phyloP scores from a whole-genome alignment of 371 early-diverging fungal species.

The Mortierella sp. region DNA sequence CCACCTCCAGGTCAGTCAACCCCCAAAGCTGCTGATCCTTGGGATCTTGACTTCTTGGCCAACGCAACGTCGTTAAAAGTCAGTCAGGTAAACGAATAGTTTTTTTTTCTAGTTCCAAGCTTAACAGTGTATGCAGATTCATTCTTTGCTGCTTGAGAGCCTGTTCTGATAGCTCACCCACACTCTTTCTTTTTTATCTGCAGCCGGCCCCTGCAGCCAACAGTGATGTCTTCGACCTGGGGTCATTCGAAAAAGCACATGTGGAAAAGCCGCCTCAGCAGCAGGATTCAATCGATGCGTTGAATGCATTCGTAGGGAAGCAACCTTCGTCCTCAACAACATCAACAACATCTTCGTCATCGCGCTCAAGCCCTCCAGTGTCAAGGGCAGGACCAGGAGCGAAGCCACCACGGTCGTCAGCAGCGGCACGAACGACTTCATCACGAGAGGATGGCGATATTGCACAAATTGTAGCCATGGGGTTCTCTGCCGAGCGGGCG shows the following conservation, averaged over 20 bases:
- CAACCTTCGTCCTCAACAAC: conserved; percentile 20
- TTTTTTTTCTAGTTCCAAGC: too few species aligned
- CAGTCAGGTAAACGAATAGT: conserved; percentile 36
- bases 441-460: conserved; percentile 33
- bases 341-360: conserved; percentile 11
- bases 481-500: conserved; percentile 75
- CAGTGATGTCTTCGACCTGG: conserved; percentile 45
- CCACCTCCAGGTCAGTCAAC: conserved; percentile 21
- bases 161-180: not conserved
- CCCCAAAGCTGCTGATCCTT: conserved; percentile 50
- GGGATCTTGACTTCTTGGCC: conserved; percentile 68
- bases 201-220: conserved; percentile 17
- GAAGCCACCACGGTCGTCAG: conserved; percentile 27
- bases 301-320: conserved; percentile 56
- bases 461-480: conserved; percentile 82
- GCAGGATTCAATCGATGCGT: conserved; percentile 27
- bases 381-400: conserved; percentile 54
- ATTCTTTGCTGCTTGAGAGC: not conserved
- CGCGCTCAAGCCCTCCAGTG: conserved; percentile 59
- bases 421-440: conserved; percentile 7
- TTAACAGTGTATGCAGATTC: too few species aligned
- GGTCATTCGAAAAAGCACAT: conserved; percentile 42
- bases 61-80: conserved; percentile 18
- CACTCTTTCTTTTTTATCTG: not conserved
- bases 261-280: conserved; percentile 32